Conservation (phyloP, 176 grass and related monocot genomes). For the Cenchrus purpureus region DNA sequence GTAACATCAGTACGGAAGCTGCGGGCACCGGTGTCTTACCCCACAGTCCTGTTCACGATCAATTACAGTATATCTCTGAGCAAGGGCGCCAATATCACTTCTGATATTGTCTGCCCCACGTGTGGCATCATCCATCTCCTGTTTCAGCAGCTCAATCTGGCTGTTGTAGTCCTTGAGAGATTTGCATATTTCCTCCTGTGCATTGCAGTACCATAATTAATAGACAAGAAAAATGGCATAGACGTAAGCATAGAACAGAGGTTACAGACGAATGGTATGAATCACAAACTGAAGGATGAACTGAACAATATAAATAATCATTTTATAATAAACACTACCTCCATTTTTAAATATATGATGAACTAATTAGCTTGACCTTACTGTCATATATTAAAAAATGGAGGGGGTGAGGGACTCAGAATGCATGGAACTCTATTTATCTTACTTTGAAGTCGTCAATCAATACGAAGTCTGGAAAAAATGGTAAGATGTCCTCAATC, state of each 20-base stretch:
- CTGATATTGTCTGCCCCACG: slow-evolving; percentile 92
- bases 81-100: slow-evolving; percentile 91
- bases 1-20: background rate
- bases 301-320: background rate
- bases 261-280: background rate
- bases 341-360: too few species aligned
- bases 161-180: slow-evolving; percentile 97
- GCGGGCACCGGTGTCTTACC: slow-evolving; percentile 45
- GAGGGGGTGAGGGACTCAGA: too few species aligned
- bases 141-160: slow-evolving; percentile 93
- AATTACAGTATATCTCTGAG: slow-evolving; percentile 90
- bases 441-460: slow-evolving; percentile 99
- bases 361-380: too few species aligned
- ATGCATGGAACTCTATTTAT: slow-evolving; percentile 1
- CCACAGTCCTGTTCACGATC: slow-evolving; percentile 93
- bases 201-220: slow-evolving; percentile 24
- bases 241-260: slow-evolving; percentile 23
- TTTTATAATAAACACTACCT: background rate
- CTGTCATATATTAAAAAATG: too few species aligned
- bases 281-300: slow-evolving; percentile 21
- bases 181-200: slow-evolving; percentile 95
- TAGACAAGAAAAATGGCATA: background rate
- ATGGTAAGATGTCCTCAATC: slow-evolving; percentile 99
- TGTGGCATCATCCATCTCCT: slow-evolving; percentile 97
- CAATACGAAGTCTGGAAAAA: slow-evolving; percentile 97